Evolutionary conservation across 768 basidiomycete species (phyloP), one percentile per base, ranked within the genome.

Genomic region (Gautieria morchelliformis): DNA sequence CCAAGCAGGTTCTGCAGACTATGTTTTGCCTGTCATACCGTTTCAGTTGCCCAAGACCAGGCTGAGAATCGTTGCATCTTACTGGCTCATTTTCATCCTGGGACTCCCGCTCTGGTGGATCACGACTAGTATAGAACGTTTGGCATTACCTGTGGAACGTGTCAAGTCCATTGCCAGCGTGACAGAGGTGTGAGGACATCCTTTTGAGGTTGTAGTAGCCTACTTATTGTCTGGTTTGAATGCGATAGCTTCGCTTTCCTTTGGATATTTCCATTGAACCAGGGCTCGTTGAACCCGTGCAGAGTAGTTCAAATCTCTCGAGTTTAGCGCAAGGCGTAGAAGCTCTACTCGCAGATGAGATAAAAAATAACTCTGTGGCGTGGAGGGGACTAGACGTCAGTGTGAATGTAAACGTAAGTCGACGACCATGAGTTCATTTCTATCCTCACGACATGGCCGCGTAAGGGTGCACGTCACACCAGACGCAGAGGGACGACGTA

Each of bases 41-140:
- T 46, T 56, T 40, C 24, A 42, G 12, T 24, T 12, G 4, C 14
- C 27, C 14, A 44, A 54, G 41, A 20, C 37, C 27, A 48, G 42
- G 35, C 37, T 32, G 10, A 70, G 71, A 24, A 84, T 93, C 61
- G 75, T 94, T 58, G 68, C 75, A 4, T 79, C 88, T 0, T 96
- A 94, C 69, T 93, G 93, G 82, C 55, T 78, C 24, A 70, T 92
- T 27, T 77, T 96, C 37, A 61, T 95, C 35, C 71, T 91, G 7
- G 86, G 85, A 1, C 59, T 94, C 19, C 96, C 96, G 3, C 77
- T 91, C 50, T 99, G 96, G 96, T 97, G 93, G 92, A 77, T 75
- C 52, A 85, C 88, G 27, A 98, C 96, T 5, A 89, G 88, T 61
- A 95, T 98, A 30, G 80, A 93, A 65, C 81, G 94, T 27, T 75